These are phyloP conservation scores for Aureoboletus auriporus DNA, from an alignment of 768 basidiomycete genomes.

Conservation along the genomic window DNA sequence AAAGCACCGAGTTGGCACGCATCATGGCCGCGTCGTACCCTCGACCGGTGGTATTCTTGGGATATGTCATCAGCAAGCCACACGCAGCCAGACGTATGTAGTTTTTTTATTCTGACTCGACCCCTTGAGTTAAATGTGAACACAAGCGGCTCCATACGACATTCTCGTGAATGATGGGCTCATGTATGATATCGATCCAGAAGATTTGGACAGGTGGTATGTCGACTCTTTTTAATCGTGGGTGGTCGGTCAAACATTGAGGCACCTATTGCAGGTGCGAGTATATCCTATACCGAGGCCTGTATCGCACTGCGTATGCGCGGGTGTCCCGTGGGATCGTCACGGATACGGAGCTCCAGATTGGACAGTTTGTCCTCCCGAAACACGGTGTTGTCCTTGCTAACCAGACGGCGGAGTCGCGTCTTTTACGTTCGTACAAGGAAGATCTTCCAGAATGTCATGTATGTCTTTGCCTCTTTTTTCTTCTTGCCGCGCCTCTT, in stretches of 20 bases:
- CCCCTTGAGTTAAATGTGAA: conserved; percentile 6
- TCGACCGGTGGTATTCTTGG: conserved; percentile 73
- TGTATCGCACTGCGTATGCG: conserved; percentile 79
- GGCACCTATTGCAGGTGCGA: conserved; percentile 59
- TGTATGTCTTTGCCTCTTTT: conserved; percentile 36
- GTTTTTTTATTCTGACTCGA: not conserved
- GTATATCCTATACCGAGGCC: conserved; percentile 81
- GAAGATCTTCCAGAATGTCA: conserved; percentile 62
- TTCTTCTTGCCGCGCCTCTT: not conserved
- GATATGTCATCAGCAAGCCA: conserved; percentile 76
- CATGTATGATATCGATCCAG: conserved; percentile 75
- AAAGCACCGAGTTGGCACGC: conserved; percentile 73
- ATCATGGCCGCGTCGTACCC: conserved; percentile 72
- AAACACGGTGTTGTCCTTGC: conserved; percentile 47
- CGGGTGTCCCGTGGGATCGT: conserved; percentile 78
- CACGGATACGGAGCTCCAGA: conserved; percentile 88
- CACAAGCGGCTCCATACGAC: conserved; percentile 68
- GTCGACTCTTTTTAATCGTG: conserved; percentile 4
- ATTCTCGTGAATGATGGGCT: conserved; percentile 73
- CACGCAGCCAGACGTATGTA: conserved; percentile 57
- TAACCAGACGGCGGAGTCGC: conserved; percentile 57
- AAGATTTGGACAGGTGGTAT: conserved; percentile 70
- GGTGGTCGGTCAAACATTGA: not conserved
- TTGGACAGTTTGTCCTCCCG: conserved; percentile 81
- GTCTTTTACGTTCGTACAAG: conserved; percentile 65